phyloP scores from a whole-genome alignment of 345 rosid genomes.

The Eucalyptus sp. region DNA sequence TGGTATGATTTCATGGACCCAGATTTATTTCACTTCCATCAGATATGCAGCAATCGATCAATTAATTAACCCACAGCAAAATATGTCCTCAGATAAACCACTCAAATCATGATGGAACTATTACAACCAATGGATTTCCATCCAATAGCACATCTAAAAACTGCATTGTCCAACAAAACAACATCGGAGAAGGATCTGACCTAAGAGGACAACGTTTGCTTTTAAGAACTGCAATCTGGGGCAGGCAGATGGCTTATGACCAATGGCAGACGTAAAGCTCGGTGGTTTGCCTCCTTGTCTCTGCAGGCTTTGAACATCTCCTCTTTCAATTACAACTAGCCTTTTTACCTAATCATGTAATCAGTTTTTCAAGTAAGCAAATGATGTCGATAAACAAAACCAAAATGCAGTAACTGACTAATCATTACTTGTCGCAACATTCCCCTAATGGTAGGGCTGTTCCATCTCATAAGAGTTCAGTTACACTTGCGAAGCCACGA shows the following conservation, averaged over 20 bases:
- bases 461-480: slow-evolving; percentile 19
- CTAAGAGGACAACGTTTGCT: not conserved
- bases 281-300: slow-evolving; percentile 8
- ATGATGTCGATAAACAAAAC: not conserved
- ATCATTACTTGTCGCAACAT: slow-evolving; percentile 23
- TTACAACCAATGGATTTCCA: not conserved
- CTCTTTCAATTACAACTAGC: slow-evolving; percentile 23
- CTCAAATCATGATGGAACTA: not conserved
- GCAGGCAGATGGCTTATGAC: not conserved
- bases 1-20: not conserved
- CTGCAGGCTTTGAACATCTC: slow-evolving; percentile 31
- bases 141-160: not conserved
- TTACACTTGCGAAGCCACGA: slow-evolving; percentile 19
- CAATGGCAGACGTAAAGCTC: slow-evolving; percentile 1
- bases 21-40: not conserved
- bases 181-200: not conserved
- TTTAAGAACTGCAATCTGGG: not conserved
- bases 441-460: slow-evolving; percentile 18
- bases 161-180: not conserved
- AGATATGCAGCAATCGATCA: not conserved
- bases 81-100: not conserved
- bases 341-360: slow-evolving; percentile 21
- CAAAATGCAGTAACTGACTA: not conserved
- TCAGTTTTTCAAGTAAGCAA: not conserved
- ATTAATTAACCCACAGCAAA: not conserved